These are phyloP conservation scores for Geotrichum cucujoidarum DNA, from an alignment of 1,139 yeast species.

Conservation along the genomic window DNA sequence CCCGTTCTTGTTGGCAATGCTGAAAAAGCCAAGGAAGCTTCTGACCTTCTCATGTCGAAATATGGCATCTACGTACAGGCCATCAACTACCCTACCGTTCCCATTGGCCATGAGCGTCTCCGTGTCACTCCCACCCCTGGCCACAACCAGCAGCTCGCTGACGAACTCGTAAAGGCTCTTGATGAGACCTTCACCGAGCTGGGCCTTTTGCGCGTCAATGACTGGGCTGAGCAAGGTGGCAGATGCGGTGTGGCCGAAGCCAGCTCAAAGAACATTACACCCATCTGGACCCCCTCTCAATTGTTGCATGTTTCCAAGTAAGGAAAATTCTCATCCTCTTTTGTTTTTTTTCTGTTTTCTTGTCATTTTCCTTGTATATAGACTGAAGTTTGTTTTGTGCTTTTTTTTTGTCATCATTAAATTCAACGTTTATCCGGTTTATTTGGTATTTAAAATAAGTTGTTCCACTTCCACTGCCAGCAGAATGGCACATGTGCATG, in stretches of 20 bases:
- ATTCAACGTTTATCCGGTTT: neutral
- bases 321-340: neutral
- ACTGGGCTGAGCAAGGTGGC: constrained; percentile 80
- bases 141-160: constrained; percentile 71
- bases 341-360: neutral
- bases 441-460: neutral
- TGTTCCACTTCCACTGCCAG: neutral
- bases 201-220: constrained; percentile 65
- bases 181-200: constrained; percentile 76
- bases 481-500: too few relatives aligned
- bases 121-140: constrained; percentile 98
- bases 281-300: constrained; percentile 83
- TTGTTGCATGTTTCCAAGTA: constrained; percentile 32
- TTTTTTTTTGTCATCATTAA: too few relatives aligned
- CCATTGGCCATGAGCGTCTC: constrained; percentile 91
- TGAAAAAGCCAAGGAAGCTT: constrained; percentile 81
- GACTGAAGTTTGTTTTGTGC: neutral
- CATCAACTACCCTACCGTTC: constrained; percentile 95
- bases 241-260: constrained; percentile 76
- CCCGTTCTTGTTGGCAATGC: constrained; percentile 96
- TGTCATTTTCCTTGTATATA: neutral
- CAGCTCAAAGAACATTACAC: constrained; percentile 41
- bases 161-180: constrained; percentile 69
- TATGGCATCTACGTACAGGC: constrained; percentile 94
- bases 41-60: constrained; percentile 78